Conservation (phyloP, 495 filamentous ascomycete species). For the Aspergillus cavernicola region DNA sequence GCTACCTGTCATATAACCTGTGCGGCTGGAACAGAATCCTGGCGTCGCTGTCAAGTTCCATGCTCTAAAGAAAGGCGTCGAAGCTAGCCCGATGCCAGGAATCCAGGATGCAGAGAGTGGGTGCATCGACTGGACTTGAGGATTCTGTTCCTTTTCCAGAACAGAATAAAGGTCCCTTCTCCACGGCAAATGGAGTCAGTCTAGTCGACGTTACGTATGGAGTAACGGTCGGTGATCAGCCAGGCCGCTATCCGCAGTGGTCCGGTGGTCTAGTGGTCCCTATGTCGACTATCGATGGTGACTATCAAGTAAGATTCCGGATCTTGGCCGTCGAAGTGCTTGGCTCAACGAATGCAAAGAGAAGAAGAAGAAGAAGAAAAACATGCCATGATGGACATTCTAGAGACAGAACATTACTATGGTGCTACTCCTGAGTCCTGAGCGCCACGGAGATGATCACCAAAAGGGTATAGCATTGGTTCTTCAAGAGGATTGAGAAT, state of each 20-base stretch:
- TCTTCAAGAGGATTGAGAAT: not conserved
- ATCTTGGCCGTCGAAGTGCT: constrained; percentile 1
- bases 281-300: not conserved
- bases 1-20: constrained; percentile 3
- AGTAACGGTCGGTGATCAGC: constrained; percentile 11
- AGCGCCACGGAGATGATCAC: constrained; percentile 17
- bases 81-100: constrained; percentile 1
- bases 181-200: not conserved
- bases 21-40: constrained; percentile 3
- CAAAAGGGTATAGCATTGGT: constrained; percentile 10
- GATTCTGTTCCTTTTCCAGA: constrained; percentile 11
- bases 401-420: not conserved
- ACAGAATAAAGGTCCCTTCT: constrained; percentile 1
- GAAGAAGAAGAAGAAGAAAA: not conserved
- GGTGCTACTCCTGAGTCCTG: not conserved
- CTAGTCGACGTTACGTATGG: not conserved
- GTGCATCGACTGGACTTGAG: not conserved
- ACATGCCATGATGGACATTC: not conserved
- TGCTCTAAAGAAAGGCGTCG: not conserved
- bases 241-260: not conserved
- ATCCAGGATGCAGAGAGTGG: not conserved
- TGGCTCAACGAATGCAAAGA: not conserved
- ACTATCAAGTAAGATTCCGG: constrained; percentile 5
- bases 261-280: not conserved
- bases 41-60: not conserved